Evolutionary conservation across 495 filamentous ascomycete species (phyloP), one percentile per base, ranked within the genome.

Genomic region (Aspergillus indologenus): DNA sequence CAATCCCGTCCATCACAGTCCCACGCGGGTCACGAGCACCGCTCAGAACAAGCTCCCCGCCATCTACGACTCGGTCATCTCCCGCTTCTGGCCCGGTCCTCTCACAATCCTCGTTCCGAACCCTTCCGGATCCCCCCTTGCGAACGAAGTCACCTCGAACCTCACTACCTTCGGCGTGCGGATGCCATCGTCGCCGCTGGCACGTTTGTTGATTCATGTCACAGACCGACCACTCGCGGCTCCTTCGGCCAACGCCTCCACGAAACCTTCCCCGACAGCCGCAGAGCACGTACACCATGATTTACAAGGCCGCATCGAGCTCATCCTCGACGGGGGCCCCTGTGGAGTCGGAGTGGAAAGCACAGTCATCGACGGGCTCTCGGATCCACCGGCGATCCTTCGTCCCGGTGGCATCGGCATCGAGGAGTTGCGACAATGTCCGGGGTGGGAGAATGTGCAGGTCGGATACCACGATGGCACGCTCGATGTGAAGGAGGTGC

Each of bases 341-440:
- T 96, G 92, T 64, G 76, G 77, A 0, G 91, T 99, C 5, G 94
- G 94, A 5, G 90, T 99, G 0, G 94, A 99, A 73, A 96, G 90
- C 63, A 99, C 95, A 6, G 95, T 99, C 8, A 91, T 99, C 1
- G 94, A 97, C 65, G 94, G 94, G 1, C 76, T 98, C 20, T 89
- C 82, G 21, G 61, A 78, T 43, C 93, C 93, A 17, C 94, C 95
- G 0, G 80, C 84, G 9, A 84, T 99, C 34, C 78, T 99, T 14
- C 75, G 94, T 44, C 94, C 94, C 0, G 94, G 94, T 4, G 95
- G 95, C 7, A 80, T 99, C n/a, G 90, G 90, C 23, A 82, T 96
- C 23, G 94, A 96, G 58, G 83, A 90, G 66, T 68, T 99, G 23
- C 80, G 86, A 23, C 61, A 75, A 22, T 91, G 85, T 66, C 72